Percentiles rank a stretch among this genome's conserved stretches.
phyloP scores from a whole-genome alignment of 805 yeast species.

The Brettanomyces naardenensis region DNA sequence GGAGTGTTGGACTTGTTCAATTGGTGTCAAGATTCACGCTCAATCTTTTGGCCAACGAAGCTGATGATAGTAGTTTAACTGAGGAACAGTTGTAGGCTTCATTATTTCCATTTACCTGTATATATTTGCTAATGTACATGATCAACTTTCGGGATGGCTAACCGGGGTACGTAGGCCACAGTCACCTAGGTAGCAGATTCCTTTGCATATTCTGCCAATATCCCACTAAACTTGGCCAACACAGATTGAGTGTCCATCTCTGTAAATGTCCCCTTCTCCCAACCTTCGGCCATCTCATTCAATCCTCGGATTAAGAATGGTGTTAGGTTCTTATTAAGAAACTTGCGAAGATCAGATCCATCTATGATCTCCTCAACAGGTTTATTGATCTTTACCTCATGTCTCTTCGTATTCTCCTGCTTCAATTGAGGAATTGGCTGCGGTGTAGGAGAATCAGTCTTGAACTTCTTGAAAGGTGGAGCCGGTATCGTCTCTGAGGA shows the following conservation, averaged over 20 bases:
- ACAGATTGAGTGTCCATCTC: conserved; percentile 4
- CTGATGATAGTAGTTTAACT: conserved; percentile 32
- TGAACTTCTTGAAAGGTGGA: conserved; percentile 1
- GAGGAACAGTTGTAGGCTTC: conserved; percentile 33
- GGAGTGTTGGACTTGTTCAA: conserved; percentile 81
- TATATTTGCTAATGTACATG: no score
- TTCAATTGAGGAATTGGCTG: conserved; percentile 18
- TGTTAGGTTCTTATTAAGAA: conserved; percentile 41
- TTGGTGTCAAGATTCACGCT: conserved; percentile 80
- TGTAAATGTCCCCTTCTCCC: conserved; percentile 13
- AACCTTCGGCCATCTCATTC: conserved; percentile 19
- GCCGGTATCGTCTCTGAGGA: neutral
- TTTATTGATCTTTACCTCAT: conserved; percentile 11
- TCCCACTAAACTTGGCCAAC: conserved; percentile 9
- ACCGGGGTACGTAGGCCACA: no score
- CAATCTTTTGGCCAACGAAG: conserved; percentile 44
- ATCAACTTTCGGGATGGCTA: no score
- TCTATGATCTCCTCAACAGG: conserved; percentile 37
- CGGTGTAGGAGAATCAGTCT: conserved; percentile 12
- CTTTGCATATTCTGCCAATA: conserved; percentile 6
- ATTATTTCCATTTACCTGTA: neutral
- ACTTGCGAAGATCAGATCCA: conserved; percentile 43
- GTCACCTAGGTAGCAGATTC: neutral
- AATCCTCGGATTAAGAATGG: conserved; percentile 37
- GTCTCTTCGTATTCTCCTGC: neutral